A percentile compares a stretch with the other conserved stretches of the same genome.
These are phyloP conservation scores for Fusarium oligoseptatum DNA, from an alignment of 2,329 filamentous ascomycete species.

Conservation along the genomic window DNA sequence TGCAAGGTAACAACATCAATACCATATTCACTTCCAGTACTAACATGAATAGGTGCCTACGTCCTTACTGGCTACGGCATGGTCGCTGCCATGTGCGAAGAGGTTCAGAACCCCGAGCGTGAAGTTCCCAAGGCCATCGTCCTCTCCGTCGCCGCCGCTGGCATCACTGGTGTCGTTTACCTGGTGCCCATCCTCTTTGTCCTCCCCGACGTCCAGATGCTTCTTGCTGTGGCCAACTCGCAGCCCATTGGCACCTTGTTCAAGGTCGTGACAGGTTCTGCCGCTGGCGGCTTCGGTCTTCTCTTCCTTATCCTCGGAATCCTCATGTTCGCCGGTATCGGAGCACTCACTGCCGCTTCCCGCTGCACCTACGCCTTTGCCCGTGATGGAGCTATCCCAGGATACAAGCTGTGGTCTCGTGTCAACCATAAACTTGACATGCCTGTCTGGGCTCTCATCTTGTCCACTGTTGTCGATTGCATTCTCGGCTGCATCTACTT, in stretches of 20 bases:
- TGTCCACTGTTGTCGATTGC: slow-evolving; percentile 77
- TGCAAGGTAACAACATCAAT: slow-evolving; percentile 61
- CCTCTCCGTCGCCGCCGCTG: slow-evolving; percentile 74
- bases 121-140: slow-evolving; percentile 78
- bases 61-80: slow-evolving; percentile 64
- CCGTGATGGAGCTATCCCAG: slow-evolving; percentile 80
- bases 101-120: slow-evolving; percentile 71
- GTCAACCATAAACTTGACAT: slow-evolving; percentile 77
- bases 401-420: slow-evolving; percentile 73
- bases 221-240: slow-evolving; percentile 76
- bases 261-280: slow-evolving; percentile 80
- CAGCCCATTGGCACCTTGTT: slow-evolving; percentile 84
- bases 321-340: slow-evolving; percentile 81
- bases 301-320: slow-evolving; percentile 83
- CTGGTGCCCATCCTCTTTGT: slow-evolving; percentile 83
- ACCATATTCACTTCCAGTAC: background rate
- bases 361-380: slow-evolving; percentile 84
- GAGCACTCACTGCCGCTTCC: slow-evolving; percentile 79
- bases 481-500: slow-evolving; percentile 84
- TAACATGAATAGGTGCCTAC: slow-evolving; percentile 52
- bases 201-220: slow-evolving; percentile 73
- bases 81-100: slow-evolving; percentile 68
- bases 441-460: slow-evolving; percentile 76
- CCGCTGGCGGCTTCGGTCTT: slow-evolving; percentile 79
- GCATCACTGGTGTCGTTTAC: slow-evolving; percentile 73